A percentile compares a stretch with the other conserved stretches of the same genome.
Conservation (phyloP, 495 filamentous ascomycete genomes). For the Xylaria cubensis region DNA sequence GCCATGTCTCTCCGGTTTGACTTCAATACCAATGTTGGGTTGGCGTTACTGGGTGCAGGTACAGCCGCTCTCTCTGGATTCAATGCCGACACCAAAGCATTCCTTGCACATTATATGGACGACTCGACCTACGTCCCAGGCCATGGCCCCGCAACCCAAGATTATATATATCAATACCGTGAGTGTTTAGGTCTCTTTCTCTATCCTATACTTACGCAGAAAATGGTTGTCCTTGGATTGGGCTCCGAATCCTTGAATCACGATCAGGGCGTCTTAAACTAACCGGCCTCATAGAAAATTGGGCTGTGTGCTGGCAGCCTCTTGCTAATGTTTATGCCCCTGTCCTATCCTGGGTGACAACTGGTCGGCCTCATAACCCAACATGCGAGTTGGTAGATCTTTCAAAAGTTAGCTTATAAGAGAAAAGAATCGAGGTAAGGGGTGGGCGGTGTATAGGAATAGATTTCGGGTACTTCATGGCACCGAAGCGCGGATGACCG, state of each 20-base stretch:
- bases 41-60: not conserved
- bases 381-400: constrained; percentile 11
- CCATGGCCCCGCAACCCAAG: not conserved
- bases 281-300: not conserved
- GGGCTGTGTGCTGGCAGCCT: constrained; percentile 7
- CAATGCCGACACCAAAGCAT: constrained; percentile 4
- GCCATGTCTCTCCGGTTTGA: not conserved
- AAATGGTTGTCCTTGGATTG: not conserved
- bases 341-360: constrained; percentile 8
- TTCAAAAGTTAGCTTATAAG: not conserved
- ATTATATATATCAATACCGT: not conserved
- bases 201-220: not conserved
- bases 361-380: constrained; percentile 8
- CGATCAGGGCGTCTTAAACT: not conserved
- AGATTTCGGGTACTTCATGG: not conserved
- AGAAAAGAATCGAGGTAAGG: not conserved
- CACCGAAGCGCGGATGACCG: not conserved
- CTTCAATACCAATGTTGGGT: not conserved
- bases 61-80: not conserved
- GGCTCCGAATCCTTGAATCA: not conserved
- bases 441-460: not conserved
- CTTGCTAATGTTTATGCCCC: not conserved
- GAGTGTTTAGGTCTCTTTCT: not conserved
- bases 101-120: not conserved
- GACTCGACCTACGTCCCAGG: not conserved